Conservation (phyloP, 2,329 filamentous ascomycete genomes). For the Blumeria graminis region DNA sequence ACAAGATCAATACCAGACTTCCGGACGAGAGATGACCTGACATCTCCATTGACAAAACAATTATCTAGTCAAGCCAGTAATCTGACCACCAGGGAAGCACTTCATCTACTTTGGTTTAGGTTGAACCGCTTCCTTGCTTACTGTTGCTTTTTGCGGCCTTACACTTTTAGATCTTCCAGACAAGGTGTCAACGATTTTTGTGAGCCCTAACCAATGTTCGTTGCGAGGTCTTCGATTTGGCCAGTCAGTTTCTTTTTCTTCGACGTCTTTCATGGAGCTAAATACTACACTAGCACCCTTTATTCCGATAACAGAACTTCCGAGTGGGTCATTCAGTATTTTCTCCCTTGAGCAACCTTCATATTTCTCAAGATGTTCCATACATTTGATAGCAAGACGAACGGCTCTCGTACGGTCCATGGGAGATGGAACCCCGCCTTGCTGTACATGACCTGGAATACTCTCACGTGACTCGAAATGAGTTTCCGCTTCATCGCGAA, state of each 20-base stretch:
- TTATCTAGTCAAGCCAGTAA: no score
- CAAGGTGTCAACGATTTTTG: slow-evolving; percentile 62
- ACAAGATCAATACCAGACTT: no score
- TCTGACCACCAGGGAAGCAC: no score
- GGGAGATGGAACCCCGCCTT: slow-evolving; percentile 73
- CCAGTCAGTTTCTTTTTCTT: slow-evolving; percentile 81
- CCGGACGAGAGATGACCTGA: no score
- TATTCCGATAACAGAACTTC: slow-evolving; percentile 70
- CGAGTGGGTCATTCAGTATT: slow-evolving; percentile 50
- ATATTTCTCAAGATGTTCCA: slow-evolving; percentile 70
- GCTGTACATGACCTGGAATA: slow-evolving; percentile 83
- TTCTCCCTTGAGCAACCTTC: slow-evolving; percentile 38
- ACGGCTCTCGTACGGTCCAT: slow-evolving; percentile 93
- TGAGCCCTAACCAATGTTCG: slow-evolving; percentile 67
- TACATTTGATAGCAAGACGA: slow-evolving; percentile 76
- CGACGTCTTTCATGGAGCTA: slow-evolving; percentile 54
- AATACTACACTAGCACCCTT: slow-evolving; percentile 80
- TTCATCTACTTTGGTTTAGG: no score
- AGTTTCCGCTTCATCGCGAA: slow-evolving; percentile 75
- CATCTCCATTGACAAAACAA: no score
- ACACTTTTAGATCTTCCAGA: slow-evolving; percentile 32
- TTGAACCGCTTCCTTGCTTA: no score
- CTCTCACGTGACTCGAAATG: slow-evolving; percentile 82
- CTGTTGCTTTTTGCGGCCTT: no score
- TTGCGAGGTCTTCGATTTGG: slow-evolving; percentile 59